Conservation (phyloP, 805 yeast species). For the Nakazawaea wyomingensis region DNA sequence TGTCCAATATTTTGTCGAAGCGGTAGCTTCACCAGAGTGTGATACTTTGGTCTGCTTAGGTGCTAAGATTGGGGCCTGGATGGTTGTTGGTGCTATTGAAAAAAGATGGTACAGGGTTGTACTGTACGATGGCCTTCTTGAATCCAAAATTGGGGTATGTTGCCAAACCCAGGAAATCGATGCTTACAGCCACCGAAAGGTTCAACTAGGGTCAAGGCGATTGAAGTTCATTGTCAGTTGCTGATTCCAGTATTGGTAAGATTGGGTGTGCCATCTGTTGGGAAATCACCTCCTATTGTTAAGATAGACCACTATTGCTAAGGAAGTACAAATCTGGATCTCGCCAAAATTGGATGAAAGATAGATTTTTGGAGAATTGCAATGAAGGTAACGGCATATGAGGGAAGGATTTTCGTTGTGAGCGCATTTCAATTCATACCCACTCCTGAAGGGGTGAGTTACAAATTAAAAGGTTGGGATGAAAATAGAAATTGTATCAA, state of each 20-base stretch:
- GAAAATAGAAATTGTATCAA: slow-evolving; percentile 29
- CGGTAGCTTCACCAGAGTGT: slow-evolving; percentile 33
- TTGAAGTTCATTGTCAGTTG: slow-evolving; percentile 37
- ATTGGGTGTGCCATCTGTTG: slow-evolving; percentile 44
- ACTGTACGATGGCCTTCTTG: slow-evolving; percentile 36
- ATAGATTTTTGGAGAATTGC: slow-evolving; percentile 37
- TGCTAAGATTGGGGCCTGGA: slow-evolving; percentile 27
- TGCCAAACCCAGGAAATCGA: slow-evolving; percentile 37
- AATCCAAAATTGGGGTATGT: slow-evolving; percentile 33
- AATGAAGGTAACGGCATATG: slow-evolving; percentile 36
- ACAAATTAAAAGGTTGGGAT: slow-evolving; percentile 26
- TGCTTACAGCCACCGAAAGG: slow-evolving; percentile 41
- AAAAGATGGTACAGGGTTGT: slow-evolving; percentile 31
- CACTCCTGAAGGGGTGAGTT: slow-evolving; percentile 19
- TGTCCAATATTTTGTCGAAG: slow-evolving; percentile 28
- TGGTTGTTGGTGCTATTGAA: slow-evolving; percentile 38
- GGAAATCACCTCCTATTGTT: slow-evolving; percentile 40
- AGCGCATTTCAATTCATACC: slow-evolving; percentile 37
- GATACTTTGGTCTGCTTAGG: slow-evolving; percentile 28
- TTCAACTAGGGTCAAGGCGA: slow-evolving; percentile 43
- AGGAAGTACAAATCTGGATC: slow-evolving; percentile 34
- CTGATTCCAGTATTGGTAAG: slow-evolving; percentile 29
- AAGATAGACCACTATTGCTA: slow-evolving; percentile 36
- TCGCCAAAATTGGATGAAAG: slow-evolving; percentile 45
- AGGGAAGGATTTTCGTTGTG: slow-evolving; percentile 35